Percentiles rank a stretch among this genome's conserved stretches.
Evolutionary conservation across 768 basidiomycete species (phyloP).

Genomic region (Serendipita sp.): DNA sequence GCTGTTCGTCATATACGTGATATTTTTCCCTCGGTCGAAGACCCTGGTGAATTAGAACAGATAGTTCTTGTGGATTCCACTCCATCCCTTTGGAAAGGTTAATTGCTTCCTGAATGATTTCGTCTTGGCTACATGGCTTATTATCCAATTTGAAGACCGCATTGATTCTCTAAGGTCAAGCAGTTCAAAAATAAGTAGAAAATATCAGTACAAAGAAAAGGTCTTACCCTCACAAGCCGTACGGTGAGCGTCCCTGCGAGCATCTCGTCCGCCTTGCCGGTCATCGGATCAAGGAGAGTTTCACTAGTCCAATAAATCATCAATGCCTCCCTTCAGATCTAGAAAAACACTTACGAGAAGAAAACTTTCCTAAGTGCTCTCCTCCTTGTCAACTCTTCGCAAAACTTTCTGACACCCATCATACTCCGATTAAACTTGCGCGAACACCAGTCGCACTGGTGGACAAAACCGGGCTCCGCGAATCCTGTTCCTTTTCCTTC

Average conservation of each 20-base stretch:
- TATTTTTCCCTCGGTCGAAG: background rate
- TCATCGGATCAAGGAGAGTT: background rate
- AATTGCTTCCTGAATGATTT: background rate
- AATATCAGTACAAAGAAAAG: background rate
- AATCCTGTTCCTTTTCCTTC: background rate
- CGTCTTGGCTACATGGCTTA: background rate
- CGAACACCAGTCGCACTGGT: background rate
- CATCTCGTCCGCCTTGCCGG: background rate
- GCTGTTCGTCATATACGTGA: background rate
- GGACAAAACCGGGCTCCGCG: background rate
- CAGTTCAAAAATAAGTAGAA: background rate
- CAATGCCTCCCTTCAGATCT: background rate
- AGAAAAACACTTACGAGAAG: background rate
- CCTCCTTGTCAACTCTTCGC: background rate
- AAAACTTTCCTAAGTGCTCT: background rate
- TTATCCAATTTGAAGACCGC: background rate
- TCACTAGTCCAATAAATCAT: background rate
- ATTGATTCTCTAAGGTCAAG: background rate
- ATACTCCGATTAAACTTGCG: background rate
- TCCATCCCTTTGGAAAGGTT: background rate
- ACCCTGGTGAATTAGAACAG: background rate
- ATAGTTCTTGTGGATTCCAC: background rate
- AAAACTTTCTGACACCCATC: slow-evolving; percentile 5
- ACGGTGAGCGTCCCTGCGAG: background rate
- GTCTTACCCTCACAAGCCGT: background rate